Percentiles rank a stretch among this genome's conserved stretches.
Conservation (phyloP, 306 rosid genomes). For the Lotus japonicus region DNA sequence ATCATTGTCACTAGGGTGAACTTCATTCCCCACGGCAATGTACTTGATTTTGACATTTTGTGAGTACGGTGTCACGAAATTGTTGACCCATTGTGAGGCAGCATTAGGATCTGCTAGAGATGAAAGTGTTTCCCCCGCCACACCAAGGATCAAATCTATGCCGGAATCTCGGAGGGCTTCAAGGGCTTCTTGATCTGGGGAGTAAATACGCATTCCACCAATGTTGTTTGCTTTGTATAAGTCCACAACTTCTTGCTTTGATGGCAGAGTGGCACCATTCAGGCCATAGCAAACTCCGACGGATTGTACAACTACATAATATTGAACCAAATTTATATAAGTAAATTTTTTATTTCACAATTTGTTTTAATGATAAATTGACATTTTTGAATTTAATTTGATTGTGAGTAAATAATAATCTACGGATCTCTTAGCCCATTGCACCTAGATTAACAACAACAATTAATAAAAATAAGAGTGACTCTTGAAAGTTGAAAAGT, state of each 20-base stretch:
- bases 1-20: conserved; percentile 2
- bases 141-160: conserved; percentile 40
- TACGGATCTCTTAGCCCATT: too few species aligned
- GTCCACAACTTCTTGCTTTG: conserved; percentile 27
- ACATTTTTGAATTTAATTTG: too few species aligned
- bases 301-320: conserved; percentile 34
- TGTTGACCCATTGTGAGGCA: conserved; percentile 38
- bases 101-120: conserved; percentile 17
- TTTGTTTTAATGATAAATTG: too few species aligned
- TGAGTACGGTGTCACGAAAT: conserved; percentile 16
- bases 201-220: conserved; percentile 31
- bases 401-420: too few species aligned
- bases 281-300: conserved; percentile 50
- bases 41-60: conserved; percentile 32
- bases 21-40: conserved; percentile 47
- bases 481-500: too few species aligned
- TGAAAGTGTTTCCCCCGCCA: conserved; percentile 14
- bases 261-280: conserved; percentile 26
- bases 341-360: too few species aligned
- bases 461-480: too few species aligned
- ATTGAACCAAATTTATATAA: background rate
- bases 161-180: conserved; percentile 49
- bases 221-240: conserved; percentile 32
- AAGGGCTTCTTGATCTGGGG: conserved; percentile 24
- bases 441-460: too few species aligned